phyloP scores from a whole-genome alignment of 164 flowering plant species.

The Piper betle region DNA sequence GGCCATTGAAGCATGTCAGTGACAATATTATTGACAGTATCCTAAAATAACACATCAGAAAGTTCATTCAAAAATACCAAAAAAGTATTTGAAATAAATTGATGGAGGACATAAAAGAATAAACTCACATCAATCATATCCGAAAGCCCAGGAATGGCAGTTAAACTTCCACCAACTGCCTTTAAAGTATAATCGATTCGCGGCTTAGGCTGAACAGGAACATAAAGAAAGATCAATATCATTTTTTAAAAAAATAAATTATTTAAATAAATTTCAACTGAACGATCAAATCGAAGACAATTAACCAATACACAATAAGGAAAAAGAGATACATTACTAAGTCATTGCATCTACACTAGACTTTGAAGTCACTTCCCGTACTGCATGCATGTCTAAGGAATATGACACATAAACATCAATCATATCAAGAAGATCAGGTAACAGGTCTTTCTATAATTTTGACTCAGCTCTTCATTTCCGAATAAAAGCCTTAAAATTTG shows the following conservation, averaged over 20 bases:
- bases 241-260: neutral
- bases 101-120: neutral
- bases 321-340: no score
- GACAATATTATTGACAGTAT: conserved; percentile 79
- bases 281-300: no score
- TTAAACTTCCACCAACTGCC: conserved; percentile 97
- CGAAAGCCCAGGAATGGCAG: conserved; percentile 92
- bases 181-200: conserved; percentile 83
- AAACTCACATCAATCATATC: conserved; percentile 96
- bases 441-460: no score
- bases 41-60: conserved; percentile 27
- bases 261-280: no score
- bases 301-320: no score
- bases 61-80: neutral
- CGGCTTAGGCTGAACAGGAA: conserved; percentile 66
- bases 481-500: no score
- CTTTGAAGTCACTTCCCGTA: no score
- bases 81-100: neutral
- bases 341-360: no score
- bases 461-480: no score
- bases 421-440: no score
- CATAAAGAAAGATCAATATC: conserved; percentile 1
- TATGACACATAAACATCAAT: no score
- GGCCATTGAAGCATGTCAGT: conserved; percentile 98
- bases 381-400: no score